These are phyloP conservation scores for Aspergillus hiratsukae DNA, from an alignment of 2,329 filamentous ascomycete genomes.

Conservation along the genomic window DNA sequence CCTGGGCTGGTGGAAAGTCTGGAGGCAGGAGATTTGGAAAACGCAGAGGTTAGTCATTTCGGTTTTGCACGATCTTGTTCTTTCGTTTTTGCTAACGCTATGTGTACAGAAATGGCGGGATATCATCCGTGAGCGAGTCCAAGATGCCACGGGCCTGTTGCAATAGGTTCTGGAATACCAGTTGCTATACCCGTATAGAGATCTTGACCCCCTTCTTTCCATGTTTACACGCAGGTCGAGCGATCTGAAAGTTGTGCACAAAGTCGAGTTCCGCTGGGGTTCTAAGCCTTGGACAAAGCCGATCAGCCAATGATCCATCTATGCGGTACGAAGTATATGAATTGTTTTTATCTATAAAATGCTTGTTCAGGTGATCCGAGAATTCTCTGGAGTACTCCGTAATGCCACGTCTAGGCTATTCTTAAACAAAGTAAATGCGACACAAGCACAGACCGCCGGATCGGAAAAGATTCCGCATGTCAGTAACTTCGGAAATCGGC, in stretches of 20 bases:
- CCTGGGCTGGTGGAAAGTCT: slow-evolving; percentile 61
- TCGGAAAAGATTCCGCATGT: slow-evolving; percentile 1
- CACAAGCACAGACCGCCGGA: background rate
- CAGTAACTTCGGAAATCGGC: background rate
- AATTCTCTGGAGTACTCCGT: background rate
- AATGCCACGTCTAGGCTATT: background rate
- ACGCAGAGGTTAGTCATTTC: slow-evolving; percentile 48
- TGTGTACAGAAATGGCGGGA: slow-evolving; percentile 36
- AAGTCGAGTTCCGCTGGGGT: background rate
- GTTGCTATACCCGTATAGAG: background rate
- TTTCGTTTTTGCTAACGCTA: background rate
- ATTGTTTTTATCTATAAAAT: background rate
- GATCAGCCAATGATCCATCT: background rate
- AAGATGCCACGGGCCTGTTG: slow-evolving; percentile 28
- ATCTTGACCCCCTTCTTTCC: background rate
- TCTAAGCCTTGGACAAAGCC: background rate
- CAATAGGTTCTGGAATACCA: slow-evolving; percentile 11
- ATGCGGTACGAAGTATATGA: background rate
- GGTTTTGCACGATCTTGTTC: slow-evolving; percentile 1
- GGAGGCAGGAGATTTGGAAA: slow-evolving; percentile 46
- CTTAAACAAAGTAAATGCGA: background rate
- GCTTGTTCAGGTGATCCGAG: background rate
- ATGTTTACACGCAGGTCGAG: background rate
- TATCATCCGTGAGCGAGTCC: slow-evolving; percentile 36
- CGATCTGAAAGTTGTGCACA: background rate